Base-by-base conservation (phyloP, 148 eudicot genomes). In the Rhododendron williamsianum region DNA sequence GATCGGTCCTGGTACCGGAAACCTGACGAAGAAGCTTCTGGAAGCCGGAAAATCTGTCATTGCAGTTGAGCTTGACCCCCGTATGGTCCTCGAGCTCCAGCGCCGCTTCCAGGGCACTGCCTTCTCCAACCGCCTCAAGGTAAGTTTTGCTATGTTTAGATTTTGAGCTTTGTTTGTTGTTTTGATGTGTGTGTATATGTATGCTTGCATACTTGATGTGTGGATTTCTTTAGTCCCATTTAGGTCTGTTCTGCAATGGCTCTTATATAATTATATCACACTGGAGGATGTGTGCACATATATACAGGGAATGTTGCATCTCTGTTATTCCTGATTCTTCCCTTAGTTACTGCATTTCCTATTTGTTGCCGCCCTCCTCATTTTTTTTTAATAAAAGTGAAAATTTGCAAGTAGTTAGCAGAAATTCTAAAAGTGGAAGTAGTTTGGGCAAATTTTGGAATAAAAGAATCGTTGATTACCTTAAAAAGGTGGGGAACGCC, bases 1-100 rank as follows among this genome's bases (percentile, higher is more conserved):
- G 81, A 96, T 96, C 25, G 98, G 98, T 54, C 98, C 98, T 5
- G 98, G 98, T 90, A 94, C 98, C 5, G 98, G 98, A 80, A 96
- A 96, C 71, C 90, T 96, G 4, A 96, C 98, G 4, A 94, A 94
- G 93, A 94, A 96, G 92, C 96, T 96, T 87, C 94, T 94, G 0
- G 96, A 96, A 85, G 91, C 96, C 4, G 95, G 95, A 18, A 96
- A 96, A 74, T 90, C 91, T 19, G 98, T 96, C 41, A 84, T 96
- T 33, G 98, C 98, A 4, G 98, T 96, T 49, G 98, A 96, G 83
- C 87, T 94, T 63, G 99, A 96, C 79, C 89, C 93, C 69, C 95
- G 94, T 81, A 95, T 96, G 96, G 96, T 94, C 88, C 95, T 92
- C 45, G 99, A 95, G 87, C 90, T 96, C 83, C 89, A 94, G 49